phyloP scores from a whole-genome alignment of 2,329 filamentous ascomycete genomes.

The Cercospora sp. region DNA sequence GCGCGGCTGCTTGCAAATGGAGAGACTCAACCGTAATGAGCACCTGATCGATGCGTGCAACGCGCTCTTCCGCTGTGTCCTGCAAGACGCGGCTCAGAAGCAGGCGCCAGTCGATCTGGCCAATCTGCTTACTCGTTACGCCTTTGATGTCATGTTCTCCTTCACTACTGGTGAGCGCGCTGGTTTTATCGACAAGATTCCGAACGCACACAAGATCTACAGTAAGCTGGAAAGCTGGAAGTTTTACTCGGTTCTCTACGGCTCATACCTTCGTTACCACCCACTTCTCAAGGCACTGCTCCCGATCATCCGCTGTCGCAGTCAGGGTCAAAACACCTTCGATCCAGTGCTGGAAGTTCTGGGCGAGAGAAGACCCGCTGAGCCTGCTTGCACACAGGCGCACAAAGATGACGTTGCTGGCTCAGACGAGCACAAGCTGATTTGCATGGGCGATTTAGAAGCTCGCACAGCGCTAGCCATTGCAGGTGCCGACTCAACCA shows the following conservation, averaged over 20 bases:
- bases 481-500: constrained; percentile 25
- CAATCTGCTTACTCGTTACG: constrained; percentile 24
- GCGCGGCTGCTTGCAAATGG: constrained; percentile 15
- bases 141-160: constrained; percentile 29
- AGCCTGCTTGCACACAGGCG: neutral
- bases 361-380: neutral
- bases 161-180: constrained; percentile 26
- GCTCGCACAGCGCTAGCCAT: constrained; percentile 23
- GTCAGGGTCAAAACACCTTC: neutral
- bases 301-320: constrained; percentile 7
- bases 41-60: constrained; percentile 26
- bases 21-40: constrained; percentile 23
- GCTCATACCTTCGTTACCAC: constrained; percentile 30
- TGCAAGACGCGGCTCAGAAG: constrained; percentile 5
- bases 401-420: neutral
- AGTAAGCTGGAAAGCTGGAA: constrained; percentile 23
- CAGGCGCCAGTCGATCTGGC: constrained; percentile 17
- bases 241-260: constrained; percentile 25
- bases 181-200: constrained; percentile 23
- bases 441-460: constrained; percentile 8
- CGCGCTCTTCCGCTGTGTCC: constrained; percentile 15
- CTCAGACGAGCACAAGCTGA: neutral
- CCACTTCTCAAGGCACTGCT: constrained; percentile 22
- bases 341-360: constrained; percentile 3
- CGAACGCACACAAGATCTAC: constrained; percentile 12